These are phyloP conservation scores for Colletotrichum tanaceti DNA, from an alignment of 2,329 filamentous ascomycete genomes.

Conservation along the genomic window DNA sequence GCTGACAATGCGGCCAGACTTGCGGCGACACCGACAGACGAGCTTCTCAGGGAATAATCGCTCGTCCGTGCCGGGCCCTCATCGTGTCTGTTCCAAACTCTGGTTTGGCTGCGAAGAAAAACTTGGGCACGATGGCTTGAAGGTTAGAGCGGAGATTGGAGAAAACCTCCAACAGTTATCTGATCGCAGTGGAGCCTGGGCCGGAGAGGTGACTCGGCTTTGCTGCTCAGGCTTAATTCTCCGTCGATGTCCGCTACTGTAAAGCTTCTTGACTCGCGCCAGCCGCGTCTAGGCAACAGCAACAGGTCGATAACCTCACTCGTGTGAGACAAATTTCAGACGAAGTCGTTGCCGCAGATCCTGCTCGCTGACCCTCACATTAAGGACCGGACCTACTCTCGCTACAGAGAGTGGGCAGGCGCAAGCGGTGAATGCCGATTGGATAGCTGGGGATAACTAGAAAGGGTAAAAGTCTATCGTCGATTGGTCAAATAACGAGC, in stretches of 20 bases:
- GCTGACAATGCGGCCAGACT: neutral
- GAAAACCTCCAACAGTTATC: neutral
- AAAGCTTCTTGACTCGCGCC: neutral
- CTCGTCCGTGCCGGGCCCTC: neutral
- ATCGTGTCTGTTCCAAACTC: neutral
- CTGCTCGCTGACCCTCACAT: neutral
- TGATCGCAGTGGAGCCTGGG: neutral
- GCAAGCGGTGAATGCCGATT: neutral
- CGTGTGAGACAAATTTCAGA: neutral
- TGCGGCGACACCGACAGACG: neutral
- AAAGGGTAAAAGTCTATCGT: neutral
- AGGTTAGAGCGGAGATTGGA: neutral
- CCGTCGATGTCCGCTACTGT: neutral
- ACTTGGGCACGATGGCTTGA: neutral
- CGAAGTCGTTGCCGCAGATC: neutral
- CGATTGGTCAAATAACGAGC: neutral
- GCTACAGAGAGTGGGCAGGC: neutral
- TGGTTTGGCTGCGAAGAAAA: neutral
- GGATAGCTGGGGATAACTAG: neutral
- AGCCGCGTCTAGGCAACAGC: neutral
- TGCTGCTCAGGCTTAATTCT: neutral
- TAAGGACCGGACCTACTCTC: neutral
- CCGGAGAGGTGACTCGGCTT: neutral
- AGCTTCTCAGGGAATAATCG: neutral
- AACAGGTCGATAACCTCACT: neutral